A percentile compares a stretch with the other conserved stretches of the same genome.
phyloP scores from a whole-genome alignment of 352 stramenopile genomes.

The Pythium rhizo-oryzae region DNA sequence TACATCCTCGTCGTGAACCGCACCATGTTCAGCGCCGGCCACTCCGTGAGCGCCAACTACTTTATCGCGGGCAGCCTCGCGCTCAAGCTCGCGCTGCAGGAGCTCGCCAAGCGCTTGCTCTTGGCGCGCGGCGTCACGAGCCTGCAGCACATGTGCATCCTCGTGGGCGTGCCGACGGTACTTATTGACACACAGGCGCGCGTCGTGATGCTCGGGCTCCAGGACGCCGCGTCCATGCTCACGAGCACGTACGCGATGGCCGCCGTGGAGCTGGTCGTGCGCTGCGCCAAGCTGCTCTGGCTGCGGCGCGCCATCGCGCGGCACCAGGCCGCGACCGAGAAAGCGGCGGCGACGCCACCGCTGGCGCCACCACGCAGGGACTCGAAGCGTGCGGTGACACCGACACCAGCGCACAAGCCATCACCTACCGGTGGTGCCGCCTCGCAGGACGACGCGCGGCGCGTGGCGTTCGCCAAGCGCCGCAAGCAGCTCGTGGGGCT shows the following conservation, averaged over 20 bases:
- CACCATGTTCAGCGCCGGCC: not conserved
- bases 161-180: slow-evolving; percentile 38
- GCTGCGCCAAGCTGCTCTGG: slow-evolving; percentile 26
- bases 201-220: slow-evolving; percentile 37
- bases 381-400: too few relatives aligned
- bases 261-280: slow-evolving; percentile 4
- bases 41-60: not conserved
- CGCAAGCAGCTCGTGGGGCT: slow-evolving; percentile 5
- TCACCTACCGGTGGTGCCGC: too few relatives aligned
- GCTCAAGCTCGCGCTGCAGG: slow-evolving; percentile 42
- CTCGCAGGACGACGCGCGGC: not conserved
- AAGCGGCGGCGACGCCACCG: too few relatives aligned
- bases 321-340: too few relatives aligned
- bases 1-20: slow-evolving; percentile 11
- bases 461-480: slow-evolving; percentile 3
- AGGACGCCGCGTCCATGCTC: slow-evolving; percentile 24
- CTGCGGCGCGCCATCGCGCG: not conserved
- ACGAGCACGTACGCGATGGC: slow-evolving; percentile 39
- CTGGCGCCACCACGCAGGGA: not conserved
- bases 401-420: not conserved
- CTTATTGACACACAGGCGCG: slow-evolving; percentile 46
- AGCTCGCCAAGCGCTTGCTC: slow-evolving; percentile 34
- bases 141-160: slow-evolving; percentile 10
- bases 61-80: slow-evolving; percentile 37
- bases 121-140: slow-evolving; percentile 23